A percentile compares a stretch with the other conserved stretches of the same genome.
Conservation (phyloP, 257 asterid genomes). For the Scutellaria galericulata region DNA sequence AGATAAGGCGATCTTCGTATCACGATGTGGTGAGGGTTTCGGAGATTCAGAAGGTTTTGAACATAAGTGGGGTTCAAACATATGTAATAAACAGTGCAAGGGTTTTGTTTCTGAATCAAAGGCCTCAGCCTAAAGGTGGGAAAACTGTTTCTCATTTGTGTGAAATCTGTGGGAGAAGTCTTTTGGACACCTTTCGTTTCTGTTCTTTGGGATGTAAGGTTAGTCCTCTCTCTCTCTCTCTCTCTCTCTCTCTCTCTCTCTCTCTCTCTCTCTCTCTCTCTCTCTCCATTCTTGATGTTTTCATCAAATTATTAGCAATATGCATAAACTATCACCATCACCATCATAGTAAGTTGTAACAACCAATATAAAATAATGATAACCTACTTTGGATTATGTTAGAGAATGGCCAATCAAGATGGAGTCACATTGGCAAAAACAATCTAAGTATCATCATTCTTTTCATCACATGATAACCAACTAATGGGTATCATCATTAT, state of each 20-base stretch:
- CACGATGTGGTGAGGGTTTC: slow-evolving; percentile 93
- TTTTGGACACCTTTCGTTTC: slow-evolving; percentile 76
- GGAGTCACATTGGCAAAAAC: slow-evolving; percentile 22
- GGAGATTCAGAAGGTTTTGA: slow-evolving; percentile 79
- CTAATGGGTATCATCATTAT: slow-evolving; percentile 21
- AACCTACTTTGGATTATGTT: slow-evolving; percentile 19
- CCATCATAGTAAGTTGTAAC: slow-evolving; percentile 32
- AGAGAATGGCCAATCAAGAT: slow-evolving; percentile 22
- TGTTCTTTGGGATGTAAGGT: slow-evolving; percentile 98
- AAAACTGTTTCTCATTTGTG: slow-evolving; percentile 77
- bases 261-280: slow-evolving; percentile 25
- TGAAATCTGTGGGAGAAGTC: slow-evolving; percentile 77
- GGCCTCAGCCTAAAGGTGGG: slow-evolving; percentile 83
- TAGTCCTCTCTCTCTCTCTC: slow-evolving; percentile 23
- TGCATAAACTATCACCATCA: slow-evolving; percentile 28
- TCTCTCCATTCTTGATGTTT: background rate
- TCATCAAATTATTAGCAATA: background rate
- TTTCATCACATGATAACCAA: slow-evolving; percentile 31
- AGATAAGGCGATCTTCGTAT: slow-evolving; percentile 92
- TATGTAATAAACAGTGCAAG: slow-evolving; percentile 90
- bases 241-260: slow-evolving; percentile 21
- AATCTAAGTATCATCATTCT: slow-evolving; percentile 17
- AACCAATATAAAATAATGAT: slow-evolving; percentile 9
- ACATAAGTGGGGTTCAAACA: slow-evolving; percentile 81
- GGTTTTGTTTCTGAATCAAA: slow-evolving; percentile 83